These are phyloP conservation scores for Mortierella sp. DNA, from an alignment of 371 early-diverging fungal genomes.

Conservation along the genomic window DNA sequence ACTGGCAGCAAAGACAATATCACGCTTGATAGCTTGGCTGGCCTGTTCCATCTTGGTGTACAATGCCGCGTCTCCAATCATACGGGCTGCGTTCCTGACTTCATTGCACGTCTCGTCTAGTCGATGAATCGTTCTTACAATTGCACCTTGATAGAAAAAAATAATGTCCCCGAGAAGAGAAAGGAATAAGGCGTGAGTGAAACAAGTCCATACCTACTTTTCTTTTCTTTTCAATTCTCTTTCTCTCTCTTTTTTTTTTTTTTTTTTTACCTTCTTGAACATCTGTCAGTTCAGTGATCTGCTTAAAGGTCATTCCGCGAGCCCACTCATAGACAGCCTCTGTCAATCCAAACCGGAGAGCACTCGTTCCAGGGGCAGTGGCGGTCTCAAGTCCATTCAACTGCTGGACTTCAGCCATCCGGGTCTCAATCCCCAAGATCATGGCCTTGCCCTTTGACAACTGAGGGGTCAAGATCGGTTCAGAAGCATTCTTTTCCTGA, in stretches of 20 bases:
- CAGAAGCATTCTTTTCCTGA: conserved; percentile 80
- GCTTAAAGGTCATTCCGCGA: conserved; percentile 91
- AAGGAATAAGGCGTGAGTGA: background rate
- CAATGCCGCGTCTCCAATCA: conserved; percentile 94
- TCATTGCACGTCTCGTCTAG: conserved; percentile 98
- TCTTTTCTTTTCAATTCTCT: background rate
- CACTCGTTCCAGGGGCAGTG: conserved; percentile 36
- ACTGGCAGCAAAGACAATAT: conserved; percentile 98
- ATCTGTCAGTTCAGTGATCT: conserved; percentile 94
- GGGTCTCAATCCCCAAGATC: conserved; percentile 70
- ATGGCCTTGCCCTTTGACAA: conserved; percentile 64
- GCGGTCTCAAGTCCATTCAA: conserved; percentile 70
- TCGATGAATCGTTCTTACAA: conserved; percentile 97
- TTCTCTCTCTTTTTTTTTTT: background rate
- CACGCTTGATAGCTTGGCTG: conserved; percentile 92
- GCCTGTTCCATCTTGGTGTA: conserved; percentile 97
- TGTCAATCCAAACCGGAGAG: conserved; percentile 87
- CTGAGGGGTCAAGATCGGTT: conserved; percentile 37
- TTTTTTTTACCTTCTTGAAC: conserved; percentile 85
- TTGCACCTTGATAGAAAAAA: conserved; percentile 65
- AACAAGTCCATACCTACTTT: background rate
- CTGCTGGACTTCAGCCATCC: conserved; percentile 81
- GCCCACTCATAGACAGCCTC: conserved; percentile 99
- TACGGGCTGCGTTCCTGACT: conserved; percentile 90
- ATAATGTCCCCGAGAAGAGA: background rate